These are phyloP conservation scores for Pseudocercospora crystallina DNA, from an alignment of 2,329 filamentous ascomycete genomes.

Conservation along the genomic window DNA sequence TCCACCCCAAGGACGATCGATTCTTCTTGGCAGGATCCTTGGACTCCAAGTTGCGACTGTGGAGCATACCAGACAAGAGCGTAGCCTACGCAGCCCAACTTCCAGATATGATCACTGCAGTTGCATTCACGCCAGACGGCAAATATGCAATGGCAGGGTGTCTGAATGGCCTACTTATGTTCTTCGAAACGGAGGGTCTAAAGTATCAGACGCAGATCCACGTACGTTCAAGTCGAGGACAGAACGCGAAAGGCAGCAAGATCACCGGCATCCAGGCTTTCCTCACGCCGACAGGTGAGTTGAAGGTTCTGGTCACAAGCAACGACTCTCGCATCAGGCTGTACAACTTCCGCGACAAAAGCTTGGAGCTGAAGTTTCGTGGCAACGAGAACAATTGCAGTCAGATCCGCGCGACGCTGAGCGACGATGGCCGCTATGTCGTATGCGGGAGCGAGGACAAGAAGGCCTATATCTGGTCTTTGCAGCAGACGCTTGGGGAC, in stretches of 20 bases:
- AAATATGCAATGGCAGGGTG: slow-evolving; percentile 86
- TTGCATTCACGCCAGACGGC: slow-evolving; percentile 90
- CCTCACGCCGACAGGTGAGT: slow-evolving; percentile 60
- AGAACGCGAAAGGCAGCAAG: slow-evolving; percentile 94
- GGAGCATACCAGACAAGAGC: slow-evolving; percentile 96
- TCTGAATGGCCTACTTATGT: slow-evolving; percentile 78
- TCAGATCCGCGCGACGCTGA: slow-evolving; percentile 87
- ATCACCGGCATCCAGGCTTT: slow-evolving; percentile 90
- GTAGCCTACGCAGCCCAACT: slow-evolving; percentile 78
- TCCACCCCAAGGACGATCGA: slow-evolving; percentile 90
- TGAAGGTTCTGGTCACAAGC: slow-evolving; percentile 85
- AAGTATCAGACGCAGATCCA: slow-evolving; percentile 83
- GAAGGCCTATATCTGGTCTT: slow-evolving; percentile 86
- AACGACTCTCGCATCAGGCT: slow-evolving; percentile 91
- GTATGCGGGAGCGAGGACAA: slow-evolving; percentile 92
- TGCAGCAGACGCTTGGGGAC: slow-evolving; percentile 58
- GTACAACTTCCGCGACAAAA: slow-evolving; percentile 84
- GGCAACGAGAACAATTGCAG: slow-evolving; percentile 87
- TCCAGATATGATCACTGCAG: slow-evolving; percentile 87
- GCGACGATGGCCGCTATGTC: slow-evolving; percentile 80
- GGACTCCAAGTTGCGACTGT: slow-evolving; percentile 82
- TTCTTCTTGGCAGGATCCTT: slow-evolving; percentile 95
- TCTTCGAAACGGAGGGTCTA: slow-evolving; percentile 89
- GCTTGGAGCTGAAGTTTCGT: slow-evolving; percentile 82
- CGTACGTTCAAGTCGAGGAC: slow-evolving; percentile 86